Base-by-base conservation (phyloP, 78 protist species). In the Tieghemostelium lacteum region DNA sequence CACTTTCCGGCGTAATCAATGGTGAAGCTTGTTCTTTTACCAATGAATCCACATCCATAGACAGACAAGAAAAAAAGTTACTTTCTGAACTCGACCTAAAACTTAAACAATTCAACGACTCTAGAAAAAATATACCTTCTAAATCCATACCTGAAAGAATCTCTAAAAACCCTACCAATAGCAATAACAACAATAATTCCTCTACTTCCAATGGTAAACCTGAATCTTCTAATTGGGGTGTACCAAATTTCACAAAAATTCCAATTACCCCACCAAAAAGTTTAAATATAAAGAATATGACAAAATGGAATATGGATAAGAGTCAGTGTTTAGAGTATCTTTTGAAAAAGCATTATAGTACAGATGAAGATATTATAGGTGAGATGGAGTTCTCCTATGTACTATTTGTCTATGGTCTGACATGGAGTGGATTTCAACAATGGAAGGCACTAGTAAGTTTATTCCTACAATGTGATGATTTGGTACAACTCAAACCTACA, bases 141-240 rank as follows among this genome's bases (percentile, higher is more conserved):
- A n/a, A n/a, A n/a, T n/a, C n/a, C n/a, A n/a, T n/a, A n/a, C n/a
- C n/a, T n/a, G n/a, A n/a, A n/a, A 1, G 0, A 22, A n/a, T 12
- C 0, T 39, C 8, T 36, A 37, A 73, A 7, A 45, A 54, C 17
- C 3, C n/a, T 16, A 60, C 31, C 20, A 74, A 40, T n/a, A 24
- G 55, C 6, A 39, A 22, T 1, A 55, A 72, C 64, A 29, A 54
- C 16, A n/a, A 52, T 26, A 71, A 52, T 31, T 49, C 8, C 54
- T 19, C 17, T 17, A 28, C 22, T 29, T 3, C 12, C 17, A 40
- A 69, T 17, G 26, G 76, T 69, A 34, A 67, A 28, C n/a, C n/a
- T n/a, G n/a, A n/a, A n/a, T n/a, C n/a, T n/a, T n/a, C n/a, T n/a
- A 67, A 50, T 50, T 83, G 89, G 89, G 89, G 89, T 22, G 61